phyloP scores from a whole-genome alignment of 331 rosid species.

The Pyrus hybrid region DNA sequence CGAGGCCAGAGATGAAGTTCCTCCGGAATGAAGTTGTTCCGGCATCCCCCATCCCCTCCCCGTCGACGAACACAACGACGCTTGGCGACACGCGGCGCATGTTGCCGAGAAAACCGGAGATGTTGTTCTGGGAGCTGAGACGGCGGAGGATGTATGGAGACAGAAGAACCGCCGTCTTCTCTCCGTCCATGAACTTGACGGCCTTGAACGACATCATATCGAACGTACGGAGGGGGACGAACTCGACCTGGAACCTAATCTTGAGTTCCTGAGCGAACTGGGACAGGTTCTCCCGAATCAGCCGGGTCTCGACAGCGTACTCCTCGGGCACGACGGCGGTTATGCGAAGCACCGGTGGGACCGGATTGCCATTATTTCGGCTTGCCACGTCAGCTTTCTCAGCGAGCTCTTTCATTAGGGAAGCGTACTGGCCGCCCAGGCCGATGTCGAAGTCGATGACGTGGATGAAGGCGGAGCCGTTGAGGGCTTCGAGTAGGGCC shows the following conservation, averaged over 20 bases:
- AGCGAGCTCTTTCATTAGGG: slow-evolving; percentile 70
- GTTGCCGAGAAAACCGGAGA: slow-evolving; percentile 35
- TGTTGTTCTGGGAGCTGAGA: slow-evolving; percentile 21
- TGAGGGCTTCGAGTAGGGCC: slow-evolving; percentile 67
- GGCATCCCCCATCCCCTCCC: slow-evolving; percentile 56
- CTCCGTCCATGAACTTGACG: slow-evolving; percentile 57
- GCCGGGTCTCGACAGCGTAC: slow-evolving; percentile 45
- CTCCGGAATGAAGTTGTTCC: slow-evolving; percentile 50
- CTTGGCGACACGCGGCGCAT: slow-evolving; percentile 45
- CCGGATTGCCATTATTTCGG: background rate
- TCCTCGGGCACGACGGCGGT: slow-evolving; percentile 70
- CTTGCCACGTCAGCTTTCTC: slow-evolving; percentile 38
- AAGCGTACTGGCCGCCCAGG: slow-evolving; percentile 76
- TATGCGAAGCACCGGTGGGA: slow-evolving; percentile 45
- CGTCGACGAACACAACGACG: slow-evolving; percentile 62
- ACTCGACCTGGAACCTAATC: slow-evolving; percentile 58
- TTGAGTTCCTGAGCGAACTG: slow-evolving; percentile 76
- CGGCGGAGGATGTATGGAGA: slow-evolving; percentile 66
- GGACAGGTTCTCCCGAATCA: slow-evolving; percentile 49
- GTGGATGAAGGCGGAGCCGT: slow-evolving; percentile 46
- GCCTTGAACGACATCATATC: slow-evolving; percentile 55
- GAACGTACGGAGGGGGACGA: slow-evolving; percentile 39
- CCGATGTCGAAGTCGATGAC: slow-evolving; percentile 82
- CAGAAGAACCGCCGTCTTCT: slow-evolving; percentile 51
- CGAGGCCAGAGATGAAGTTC: slow-evolving; percentile 44